phyloP scores from a whole-genome alignment of 2,329 filamentous ascomycete species.

The Tolypocladium ovalisporum region DNA sequence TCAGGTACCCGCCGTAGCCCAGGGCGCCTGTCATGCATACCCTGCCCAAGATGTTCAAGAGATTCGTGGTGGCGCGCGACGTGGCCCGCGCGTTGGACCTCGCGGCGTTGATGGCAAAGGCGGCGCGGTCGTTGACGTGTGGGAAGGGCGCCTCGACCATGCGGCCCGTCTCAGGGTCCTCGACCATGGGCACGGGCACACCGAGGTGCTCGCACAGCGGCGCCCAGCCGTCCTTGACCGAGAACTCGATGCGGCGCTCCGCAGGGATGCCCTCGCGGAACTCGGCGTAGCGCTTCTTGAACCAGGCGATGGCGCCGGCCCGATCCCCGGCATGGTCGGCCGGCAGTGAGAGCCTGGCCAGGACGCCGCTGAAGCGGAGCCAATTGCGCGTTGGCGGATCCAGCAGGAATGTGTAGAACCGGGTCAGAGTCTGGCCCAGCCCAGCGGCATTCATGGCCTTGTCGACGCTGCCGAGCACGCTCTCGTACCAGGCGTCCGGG shows the following conservation, averaged over 20 bases:
- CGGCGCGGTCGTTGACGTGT: constrained; percentile 18
- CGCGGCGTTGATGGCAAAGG: constrained; percentile 9
- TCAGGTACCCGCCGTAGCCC: constrained; percentile 18
- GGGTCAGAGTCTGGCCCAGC: constrained; percentile 3
- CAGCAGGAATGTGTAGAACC: constrained; percentile 18
- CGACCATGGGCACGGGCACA: constrained; percentile 22
- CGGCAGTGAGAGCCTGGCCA: constrained; percentile 14
- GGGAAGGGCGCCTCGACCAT: constrained; percentile 21
- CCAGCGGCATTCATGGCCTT: constrained; percentile 4
- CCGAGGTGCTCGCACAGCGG: constrained; percentile 28
- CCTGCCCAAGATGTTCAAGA: constrained; percentile 12
- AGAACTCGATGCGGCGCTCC: constrained; percentile 25
- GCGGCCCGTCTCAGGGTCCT: constrained; percentile 18
- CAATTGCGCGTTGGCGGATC: constrained; percentile 13
- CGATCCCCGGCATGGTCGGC: constrained; percentile 22
- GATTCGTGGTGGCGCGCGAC: constrained; percentile 13
- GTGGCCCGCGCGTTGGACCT: constrained; percentile 5
- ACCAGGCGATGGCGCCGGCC: constrained; percentile 25
- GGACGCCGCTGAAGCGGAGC: constrained; percentile 14
- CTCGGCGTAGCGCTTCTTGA: constrained; percentile 23
- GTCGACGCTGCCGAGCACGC: constrained; percentile 15
- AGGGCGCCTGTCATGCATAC: constrained; percentile 11
- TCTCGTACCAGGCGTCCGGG: constrained; percentile 25
- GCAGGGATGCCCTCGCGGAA: constrained; percentile 21
- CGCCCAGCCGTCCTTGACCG: constrained; percentile 27